phyloP scores from a whole-genome alignment of 2,329 filamentous ascomycete species.

The Sclerotiophoma versabilis region DNA sequence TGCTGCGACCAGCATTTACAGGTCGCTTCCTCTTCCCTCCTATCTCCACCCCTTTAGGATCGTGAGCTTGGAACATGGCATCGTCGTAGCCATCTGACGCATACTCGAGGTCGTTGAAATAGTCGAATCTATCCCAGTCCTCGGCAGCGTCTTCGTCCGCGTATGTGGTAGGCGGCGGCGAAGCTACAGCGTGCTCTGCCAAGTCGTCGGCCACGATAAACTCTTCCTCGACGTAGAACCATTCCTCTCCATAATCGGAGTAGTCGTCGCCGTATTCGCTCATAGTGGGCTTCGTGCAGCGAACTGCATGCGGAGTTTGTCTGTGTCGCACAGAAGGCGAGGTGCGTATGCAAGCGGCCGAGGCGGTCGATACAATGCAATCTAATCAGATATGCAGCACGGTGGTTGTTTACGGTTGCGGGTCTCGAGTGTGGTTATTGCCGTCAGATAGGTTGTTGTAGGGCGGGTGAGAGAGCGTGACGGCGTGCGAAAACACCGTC shows the following conservation, averaged over 20 bases:
- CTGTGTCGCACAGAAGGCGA: constrained; percentile 9
- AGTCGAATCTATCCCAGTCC: constrained; percentile 58
- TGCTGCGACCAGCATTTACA: constrained; percentile 21
- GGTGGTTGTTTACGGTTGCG: background rate
- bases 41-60: constrained; percentile 27
- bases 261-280: constrained; percentile 53
- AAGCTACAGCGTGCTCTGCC: constrained; percentile 56
- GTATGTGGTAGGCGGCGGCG: constrained; percentile 48
- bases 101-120: constrained; percentile 59
- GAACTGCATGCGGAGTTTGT: constrained; percentile 13
- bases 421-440: background rate
- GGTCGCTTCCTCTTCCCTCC: constrained; percentile 43
- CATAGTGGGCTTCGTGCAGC: constrained; percentile 35
- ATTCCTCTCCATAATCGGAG: constrained; percentile 51
- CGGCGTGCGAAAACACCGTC: constrained; percentile 11
- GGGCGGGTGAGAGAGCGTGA: constrained; percentile 1
- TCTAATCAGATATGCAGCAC: background rate
- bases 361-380: background rate
- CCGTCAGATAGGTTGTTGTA: constrained; percentile 3
- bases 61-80: constrained; percentile 39
- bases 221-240: constrained; percentile 57
- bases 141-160: constrained; percentile 41
- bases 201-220: constrained; percentile 56
- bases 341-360: constrained; percentile 12
- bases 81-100: constrained; percentile 57